These are phyloP conservation scores for Coprinellus micaceus DNA, from an alignment of 768 basidiomycete species.

Conservation along the genomic window DNA sequence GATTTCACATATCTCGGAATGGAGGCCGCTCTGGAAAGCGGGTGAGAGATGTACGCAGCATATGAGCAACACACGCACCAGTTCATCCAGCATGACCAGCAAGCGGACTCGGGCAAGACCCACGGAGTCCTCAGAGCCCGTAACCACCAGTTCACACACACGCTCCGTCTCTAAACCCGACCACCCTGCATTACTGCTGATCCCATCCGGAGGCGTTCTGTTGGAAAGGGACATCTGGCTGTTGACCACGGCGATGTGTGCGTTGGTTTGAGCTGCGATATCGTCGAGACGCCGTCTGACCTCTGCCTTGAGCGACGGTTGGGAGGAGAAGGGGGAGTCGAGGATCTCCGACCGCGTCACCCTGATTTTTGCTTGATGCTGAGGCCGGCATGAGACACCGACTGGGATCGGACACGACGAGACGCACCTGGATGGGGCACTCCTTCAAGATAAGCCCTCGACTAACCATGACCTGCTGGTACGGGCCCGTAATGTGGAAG, in stretches of 20 bases:
- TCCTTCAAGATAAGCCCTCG: slow-evolving; percentile 88
- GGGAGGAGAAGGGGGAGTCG: slow-evolving; percentile 67
- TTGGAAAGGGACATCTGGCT: slow-evolving; percentile 72
- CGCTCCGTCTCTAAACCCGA: slow-evolving; percentile 92
- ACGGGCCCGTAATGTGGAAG: slow-evolving; percentile 86
- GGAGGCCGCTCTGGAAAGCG: slow-evolving; percentile 71
- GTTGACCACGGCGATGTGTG: slow-evolving; percentile 93
- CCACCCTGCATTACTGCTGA: slow-evolving; percentile 75
- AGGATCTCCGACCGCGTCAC: slow-evolving; percentile 92
- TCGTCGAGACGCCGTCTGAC: slow-evolving; percentile 87
- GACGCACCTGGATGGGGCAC: slow-evolving; percentile 74
- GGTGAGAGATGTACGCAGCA: slow-evolving; percentile 16
- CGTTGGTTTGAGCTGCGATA: slow-evolving; percentile 87
- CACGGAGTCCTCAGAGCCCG: slow-evolving; percentile 84
- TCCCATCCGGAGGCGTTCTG: slow-evolving; percentile 73
- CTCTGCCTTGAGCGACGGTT: slow-evolving; percentile 76
- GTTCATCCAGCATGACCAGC: slow-evolving; percentile 90
- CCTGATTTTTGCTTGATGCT: slow-evolving; percentile 86
- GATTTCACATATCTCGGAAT: slow-evolving; percentile 88
- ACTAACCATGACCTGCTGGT: slow-evolving; percentile 89
- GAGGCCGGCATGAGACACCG: slow-evolving; percentile 4
- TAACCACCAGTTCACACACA: slow-evolving; percentile 89
- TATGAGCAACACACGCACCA: slow-evolving; percentile 52
- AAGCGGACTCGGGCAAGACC: slow-evolving; percentile 88
- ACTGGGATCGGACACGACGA: slow-evolving; percentile 11